phyloP scores from a whole-genome alignment of 1,139 yeast genomes.

The Insectozyma bohioensis region DNA sequence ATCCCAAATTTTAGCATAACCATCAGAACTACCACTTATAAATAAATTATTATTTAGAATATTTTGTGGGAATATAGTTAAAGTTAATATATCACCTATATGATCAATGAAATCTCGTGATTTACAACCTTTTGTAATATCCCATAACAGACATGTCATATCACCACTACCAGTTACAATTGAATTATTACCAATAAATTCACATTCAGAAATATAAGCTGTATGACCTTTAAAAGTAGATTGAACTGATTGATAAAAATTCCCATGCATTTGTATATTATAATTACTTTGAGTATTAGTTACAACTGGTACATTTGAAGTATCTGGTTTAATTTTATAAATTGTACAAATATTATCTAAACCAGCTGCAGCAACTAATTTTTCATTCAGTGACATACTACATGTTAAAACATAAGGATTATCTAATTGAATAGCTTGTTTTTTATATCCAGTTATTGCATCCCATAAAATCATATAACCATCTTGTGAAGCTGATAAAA shows the following conservation, averaged over 20 bases:
- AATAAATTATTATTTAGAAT: conserved; percentile 37
- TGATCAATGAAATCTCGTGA: conserved; percentile 68
- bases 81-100: conserved; percentile 72
- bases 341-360: conserved; percentile 77
- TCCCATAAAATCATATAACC: conserved; percentile 89
- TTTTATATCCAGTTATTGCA: conserved; percentile 67
- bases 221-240: conserved; percentile 73
- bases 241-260: conserved; percentile 44
- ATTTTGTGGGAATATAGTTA: conserved; percentile 34
- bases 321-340: conserved; percentile 45
- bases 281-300: conserved; percentile 1
- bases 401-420: conserved; percentile 81
- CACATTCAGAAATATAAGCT: conserved; percentile 78
- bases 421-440: conserved; percentile 65
- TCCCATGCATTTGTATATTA: conserved; percentile 18
- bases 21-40: conserved; percentile 76
- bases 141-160: conserved; percentile 82
- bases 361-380: conserved; percentile 77
- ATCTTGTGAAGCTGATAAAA: conserved; percentile 82
- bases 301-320: conserved; percentile 12
- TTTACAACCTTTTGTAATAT: conserved; percentile 58
- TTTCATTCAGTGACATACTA: conserved; percentile 67
- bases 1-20: conserved; percentile 75
- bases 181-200: conserved; percentile 53
- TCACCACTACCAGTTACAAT: conserved; percentile 81